phyloP scores from a whole-genome alignment of 2,329 filamentous ascomycete species.

The Seiridium unicorne region DNA sequence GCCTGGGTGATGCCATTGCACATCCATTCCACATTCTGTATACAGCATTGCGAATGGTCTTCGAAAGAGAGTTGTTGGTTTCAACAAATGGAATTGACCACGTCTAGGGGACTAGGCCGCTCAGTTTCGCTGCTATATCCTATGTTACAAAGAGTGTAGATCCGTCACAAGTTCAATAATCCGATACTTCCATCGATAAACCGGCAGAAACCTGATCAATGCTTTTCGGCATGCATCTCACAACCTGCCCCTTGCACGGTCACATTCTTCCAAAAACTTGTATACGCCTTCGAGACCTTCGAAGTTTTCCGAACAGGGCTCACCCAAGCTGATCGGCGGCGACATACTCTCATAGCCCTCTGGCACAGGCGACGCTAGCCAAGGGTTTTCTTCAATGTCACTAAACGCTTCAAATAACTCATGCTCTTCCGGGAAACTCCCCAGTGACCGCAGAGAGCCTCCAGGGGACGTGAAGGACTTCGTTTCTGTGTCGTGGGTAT shows the following conservation, averaged over 20 bases:
- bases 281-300: conserved; percentile 59
- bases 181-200: not conserved
- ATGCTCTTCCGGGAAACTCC: conserved; percentile 28
- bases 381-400: conserved; percentile 45
- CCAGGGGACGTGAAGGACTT: conserved; percentile 42
- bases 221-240: conserved; percentile 8
- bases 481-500: conserved; percentile 22
- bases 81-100: no score
- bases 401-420: conserved; percentile 35
- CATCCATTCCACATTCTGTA: not conserved
- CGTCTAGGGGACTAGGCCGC: no score
- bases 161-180: not conserved
- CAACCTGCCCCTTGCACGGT: conserved; percentile 31
- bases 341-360: conserved; percentile 51
- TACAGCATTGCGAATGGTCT: no score
- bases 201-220: not conserved
- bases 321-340: conserved; percentile 41
- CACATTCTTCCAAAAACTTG: conserved; percentile 57
- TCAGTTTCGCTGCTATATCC: no score
- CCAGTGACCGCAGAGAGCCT: conserved; percentile 44
- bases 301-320: conserved; percentile 45
- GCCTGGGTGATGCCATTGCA: no score
- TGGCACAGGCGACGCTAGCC: conserved; percentile 40
- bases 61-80: no score
- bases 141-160: conserved; percentile 2